phyloP scores from a whole-genome alignment of 1,139 yeast species.

The Kodamaea fungicola region DNA sequence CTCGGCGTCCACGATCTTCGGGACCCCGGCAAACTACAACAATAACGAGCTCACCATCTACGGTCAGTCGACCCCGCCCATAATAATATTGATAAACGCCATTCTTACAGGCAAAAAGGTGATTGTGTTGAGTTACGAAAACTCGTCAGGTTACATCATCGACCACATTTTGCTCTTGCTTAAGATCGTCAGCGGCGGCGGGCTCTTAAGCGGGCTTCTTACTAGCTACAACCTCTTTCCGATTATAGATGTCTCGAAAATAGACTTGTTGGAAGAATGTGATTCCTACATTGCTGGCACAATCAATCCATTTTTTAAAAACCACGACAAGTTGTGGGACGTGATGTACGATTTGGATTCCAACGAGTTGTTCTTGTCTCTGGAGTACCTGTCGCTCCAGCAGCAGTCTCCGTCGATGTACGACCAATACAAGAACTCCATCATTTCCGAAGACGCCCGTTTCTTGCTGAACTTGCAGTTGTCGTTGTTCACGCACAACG shows the following conservation, averaged over 20 bases:
- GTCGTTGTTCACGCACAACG: conserved; percentile 44
- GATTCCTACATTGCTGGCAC: conserved; percentile 63
- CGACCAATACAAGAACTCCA: conserved; percentile 29
- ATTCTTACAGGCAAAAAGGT: conserved; percentile 56
- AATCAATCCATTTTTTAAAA: conserved; percentile 62
- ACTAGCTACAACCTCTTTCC: conserved; percentile 53
- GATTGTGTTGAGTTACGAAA: conserved; percentile 52
- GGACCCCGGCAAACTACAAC: conserved; percentile 12
- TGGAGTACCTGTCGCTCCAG: conserved; percentile 9
- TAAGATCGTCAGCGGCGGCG: conserved; percentile 57
- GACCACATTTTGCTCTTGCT: conserved; percentile 53
- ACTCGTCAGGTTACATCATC: conserved; percentile 53
- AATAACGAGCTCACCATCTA: conserved; percentile 46
- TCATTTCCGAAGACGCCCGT: conserved; percentile 46
- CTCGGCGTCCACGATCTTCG: conserved; percentile 19
- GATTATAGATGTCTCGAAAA: conserved; percentile 58
- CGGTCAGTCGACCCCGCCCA: conserved; percentile 58
- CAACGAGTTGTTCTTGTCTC: conserved; percentile 39
- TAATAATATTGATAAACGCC: conserved; percentile 54
- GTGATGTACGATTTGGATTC: conserved; percentile 54
- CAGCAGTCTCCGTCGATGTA: conserved; percentile 4
- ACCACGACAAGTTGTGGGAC: conserved; percentile 58
- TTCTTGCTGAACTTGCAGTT: conserved; percentile 44
- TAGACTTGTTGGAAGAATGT: conserved; percentile 51
- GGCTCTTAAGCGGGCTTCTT: conserved; percentile 50